Evolutionary conservation across 2,329 filamentous ascomycete species (phyloP).

Genomic region (Paraphoma sp.): DNA sequence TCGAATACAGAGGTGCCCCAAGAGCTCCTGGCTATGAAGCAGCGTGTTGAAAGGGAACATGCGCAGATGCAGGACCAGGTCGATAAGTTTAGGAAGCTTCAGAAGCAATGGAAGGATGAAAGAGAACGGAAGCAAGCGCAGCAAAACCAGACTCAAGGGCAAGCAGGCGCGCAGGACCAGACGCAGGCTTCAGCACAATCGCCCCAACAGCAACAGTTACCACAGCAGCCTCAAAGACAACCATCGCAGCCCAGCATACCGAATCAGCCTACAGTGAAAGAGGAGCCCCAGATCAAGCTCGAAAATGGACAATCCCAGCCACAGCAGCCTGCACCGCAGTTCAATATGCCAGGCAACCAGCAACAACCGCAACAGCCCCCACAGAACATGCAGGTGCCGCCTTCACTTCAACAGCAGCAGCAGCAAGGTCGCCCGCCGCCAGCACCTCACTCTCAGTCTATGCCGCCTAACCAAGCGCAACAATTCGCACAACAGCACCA

Average conservation of each 20-base stretch:
- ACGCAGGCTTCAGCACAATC: conserved; percentile 25
- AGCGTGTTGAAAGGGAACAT: conserved; percentile 39
- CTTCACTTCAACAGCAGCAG: conserved; percentile 19
- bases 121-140: conserved; percentile 39
- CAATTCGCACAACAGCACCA: conserved; percentile 37
- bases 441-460: conserved; percentile 34
- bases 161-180: conserved; percentile 8
- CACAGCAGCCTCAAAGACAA: conserved; percentile 37
- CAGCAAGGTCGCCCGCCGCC: conserved; percentile 37
- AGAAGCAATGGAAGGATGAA: conserved; percentile 42
- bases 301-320: conserved; percentile 37
- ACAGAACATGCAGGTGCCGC: conserved; percentile 18
- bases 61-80: conserved; percentile 37
- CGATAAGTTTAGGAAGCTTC: conserved; percentile 44
- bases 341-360: conserved; percentile 33
- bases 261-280: conserved; percentile 35
- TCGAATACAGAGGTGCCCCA: conserved; percentile 42
- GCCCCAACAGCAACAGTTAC: conserved; percentile 29
- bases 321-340: conserved; percentile 32
- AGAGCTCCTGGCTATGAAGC: conserved; percentile 35
- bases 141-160: conserved; percentile 41
- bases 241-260: conserved; percentile 35
- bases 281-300: conserved; percentile 46
- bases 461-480: conserved; percentile 36
- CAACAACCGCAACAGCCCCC: conserved; percentile 23